Percentiles rank a stretch among this genome's conserved stretches.
Evolutionary conservation across 2,329 filamentous ascomycete genomes (phyloP).

Genomic region (Nannizziopsis arthrosporioides): DNA sequence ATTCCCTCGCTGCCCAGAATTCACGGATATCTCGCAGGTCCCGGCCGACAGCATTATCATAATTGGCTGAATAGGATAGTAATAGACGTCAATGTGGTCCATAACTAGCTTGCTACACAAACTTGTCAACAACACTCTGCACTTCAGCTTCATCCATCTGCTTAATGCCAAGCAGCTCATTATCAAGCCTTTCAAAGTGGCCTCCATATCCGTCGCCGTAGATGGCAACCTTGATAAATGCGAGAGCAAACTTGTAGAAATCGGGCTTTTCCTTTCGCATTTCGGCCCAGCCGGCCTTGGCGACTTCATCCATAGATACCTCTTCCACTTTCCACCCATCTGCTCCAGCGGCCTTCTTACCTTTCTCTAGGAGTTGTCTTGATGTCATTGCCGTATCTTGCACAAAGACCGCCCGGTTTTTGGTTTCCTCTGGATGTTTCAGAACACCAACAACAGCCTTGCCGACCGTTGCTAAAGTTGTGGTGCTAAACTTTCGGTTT

Average conservation of each 20-base stretch:
- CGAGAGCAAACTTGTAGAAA: slow-evolving; percentile 22
- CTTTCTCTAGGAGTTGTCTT: slow-evolving; percentile 27
- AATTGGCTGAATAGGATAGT: too few relatives aligned
- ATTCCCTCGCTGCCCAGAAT: too few relatives aligned
- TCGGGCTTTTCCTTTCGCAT: slow-evolving; percentile 22
- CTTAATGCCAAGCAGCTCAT: slow-evolving; percentile 31
- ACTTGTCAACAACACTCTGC: slow-evolving; percentile 18
- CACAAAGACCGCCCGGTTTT: slow-evolving; percentile 42
- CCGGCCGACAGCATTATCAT: too few relatives aligned
- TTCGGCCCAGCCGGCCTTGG: slow-evolving; percentile 15
- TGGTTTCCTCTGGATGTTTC: slow-evolving; percentile 40
- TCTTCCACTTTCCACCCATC: slow-evolving; percentile 19
- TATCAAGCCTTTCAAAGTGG: slow-evolving; percentile 25
- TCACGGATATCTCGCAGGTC: too few relatives aligned
- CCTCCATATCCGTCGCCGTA: slow-evolving; percentile 26
- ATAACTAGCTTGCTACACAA: too few relatives aligned
- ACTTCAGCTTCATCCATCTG: slow-evolving; percentile 26
- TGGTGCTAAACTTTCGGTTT: slow-evolving; percentile 37
- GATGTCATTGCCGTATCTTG: slow-evolving; percentile 38
- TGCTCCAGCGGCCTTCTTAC: slow-evolving; percentile 25
- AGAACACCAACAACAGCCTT: slow-evolving; percentile 42
- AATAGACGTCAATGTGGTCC: too few relatives aligned
- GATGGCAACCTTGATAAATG: slow-evolving; percentile 24
- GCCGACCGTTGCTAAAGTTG: slow-evolving; percentile 39
- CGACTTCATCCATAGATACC: slow-evolving; percentile 16